A percentile compares a stretch with the other conserved stretches of the same genome.
phyloP scores from a whole-genome alignment of 257 asterid species.

The Mitragyna speciosa region DNA sequence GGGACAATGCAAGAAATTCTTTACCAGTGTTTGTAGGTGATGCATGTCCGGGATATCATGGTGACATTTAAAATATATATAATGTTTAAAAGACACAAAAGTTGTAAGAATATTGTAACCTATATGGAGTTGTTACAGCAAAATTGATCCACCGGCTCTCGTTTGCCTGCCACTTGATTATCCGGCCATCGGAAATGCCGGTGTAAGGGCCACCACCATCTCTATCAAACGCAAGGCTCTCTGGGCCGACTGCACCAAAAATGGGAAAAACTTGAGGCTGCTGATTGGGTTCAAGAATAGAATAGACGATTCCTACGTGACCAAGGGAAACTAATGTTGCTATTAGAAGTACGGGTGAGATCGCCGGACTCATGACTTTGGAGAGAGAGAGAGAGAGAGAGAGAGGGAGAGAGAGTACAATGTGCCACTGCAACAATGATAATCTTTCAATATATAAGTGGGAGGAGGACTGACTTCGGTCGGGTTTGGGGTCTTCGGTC shows the following conservation, averaged over 20 bases:
- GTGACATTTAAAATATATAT: no score
- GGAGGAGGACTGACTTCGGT: no score
- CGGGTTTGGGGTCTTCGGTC: no score
- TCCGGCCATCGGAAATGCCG: constrained; percentile 37
- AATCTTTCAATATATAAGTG: no score
- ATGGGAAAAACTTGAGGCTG: constrained; percentile 13
- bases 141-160: constrained; percentile 28
- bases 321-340: not conserved
- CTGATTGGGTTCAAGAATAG: not conserved
- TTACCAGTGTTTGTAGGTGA: no score
- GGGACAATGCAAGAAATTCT: no score
- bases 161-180: constrained; percentile 24
- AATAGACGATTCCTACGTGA: no score
- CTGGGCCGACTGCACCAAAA: constrained; percentile 26
- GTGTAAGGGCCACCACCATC: constrained; percentile 33
- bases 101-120: constrained; percentile 10
- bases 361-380: not conserved
- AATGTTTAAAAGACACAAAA: no score
- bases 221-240: constrained; percentile 30
- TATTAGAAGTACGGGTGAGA: not conserved
- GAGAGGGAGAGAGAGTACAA: not conserved
- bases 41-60: no score
- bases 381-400: not conserved
- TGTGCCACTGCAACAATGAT: no score
- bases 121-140: constrained; percentile 26